Conservation (phyloP, 345 rosid genomes). For the Populus simonii region DNA sequence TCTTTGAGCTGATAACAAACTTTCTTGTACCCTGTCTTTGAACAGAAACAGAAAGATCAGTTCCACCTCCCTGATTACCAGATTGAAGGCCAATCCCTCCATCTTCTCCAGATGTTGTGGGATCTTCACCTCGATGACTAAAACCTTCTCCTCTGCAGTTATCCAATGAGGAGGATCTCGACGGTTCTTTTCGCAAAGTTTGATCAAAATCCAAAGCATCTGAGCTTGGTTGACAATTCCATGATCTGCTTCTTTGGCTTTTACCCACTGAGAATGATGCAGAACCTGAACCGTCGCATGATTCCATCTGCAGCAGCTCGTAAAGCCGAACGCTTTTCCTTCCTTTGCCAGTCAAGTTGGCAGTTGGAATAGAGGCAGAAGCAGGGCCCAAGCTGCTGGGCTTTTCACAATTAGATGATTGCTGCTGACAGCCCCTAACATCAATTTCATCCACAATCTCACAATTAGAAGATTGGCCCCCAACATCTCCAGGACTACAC, state of each 20-base stretch:
- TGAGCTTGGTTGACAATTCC: slow-evolving; percentile 29
- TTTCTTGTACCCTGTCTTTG: slow-evolving; percentile 55
- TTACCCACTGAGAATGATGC: slow-evolving; percentile 23
- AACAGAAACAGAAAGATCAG: slow-evolving; percentile 33
- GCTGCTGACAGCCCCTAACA: slow-evolving; percentile 29
- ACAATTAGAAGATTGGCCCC: slow-evolving; percentile 37
- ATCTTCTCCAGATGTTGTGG: slow-evolving; percentile 78
- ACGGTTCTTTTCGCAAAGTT: slow-evolving; percentile 21
- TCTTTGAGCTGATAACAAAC: slow-evolving; percentile 59
- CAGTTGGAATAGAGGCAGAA: slow-evolving; percentile 36
- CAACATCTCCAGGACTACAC: slow-evolving; percentile 31
- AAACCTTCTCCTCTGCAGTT: slow-evolving; percentile 30
- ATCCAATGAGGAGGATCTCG: slow-evolving; percentile 30
- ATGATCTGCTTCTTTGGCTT: slow-evolving; percentile 24
- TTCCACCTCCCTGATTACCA: slow-evolving; percentile 26
- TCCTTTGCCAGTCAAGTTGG: slow-evolving; percentile 49
- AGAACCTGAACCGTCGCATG: slow-evolving; percentile 40
- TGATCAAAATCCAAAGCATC: slow-evolving; percentile 24
- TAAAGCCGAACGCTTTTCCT: slow-evolving; percentile 78
- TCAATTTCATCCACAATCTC: slow-evolving; percentile 50
- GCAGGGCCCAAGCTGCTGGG: slow-evolving; percentile 23
- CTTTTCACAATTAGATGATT: slow-evolving; percentile 22
- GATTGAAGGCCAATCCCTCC: slow-evolving; percentile 39
- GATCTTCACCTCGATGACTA: slow-evolving; percentile 49
- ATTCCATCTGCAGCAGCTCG: slow-evolving; percentile 84